Evolutionary conservation across 768 basidiomycete species (phyloP).

Genomic region (Kwoniella sp.): DNA sequence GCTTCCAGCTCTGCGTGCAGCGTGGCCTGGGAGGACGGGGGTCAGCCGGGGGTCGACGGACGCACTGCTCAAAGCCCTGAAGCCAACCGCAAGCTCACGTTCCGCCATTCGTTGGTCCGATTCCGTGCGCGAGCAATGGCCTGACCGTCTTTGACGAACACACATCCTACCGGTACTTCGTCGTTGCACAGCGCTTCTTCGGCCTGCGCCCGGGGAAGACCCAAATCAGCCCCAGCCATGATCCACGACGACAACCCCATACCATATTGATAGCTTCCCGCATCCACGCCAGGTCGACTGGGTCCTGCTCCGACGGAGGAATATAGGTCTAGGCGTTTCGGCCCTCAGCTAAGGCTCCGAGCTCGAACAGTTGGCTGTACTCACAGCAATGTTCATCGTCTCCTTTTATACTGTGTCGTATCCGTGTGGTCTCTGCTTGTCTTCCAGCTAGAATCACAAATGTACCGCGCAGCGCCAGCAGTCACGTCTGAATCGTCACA

Average conservation of each 20-base stretch:
- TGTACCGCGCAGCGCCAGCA: not conserved
- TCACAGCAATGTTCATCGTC: conserved; percentile 13
- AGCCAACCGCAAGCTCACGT: conserved; percentile 58
- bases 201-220: too few relatives aligned
- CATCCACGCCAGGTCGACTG: conserved; percentile 64
- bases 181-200: conserved; percentile 72
- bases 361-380: not conserved
- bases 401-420: not conserved
- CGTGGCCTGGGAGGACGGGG: conserved; percentile 64
- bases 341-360: not conserved
- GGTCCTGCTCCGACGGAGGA: conserved; percentile 49
- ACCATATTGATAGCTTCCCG: conserved; percentile 77
- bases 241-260: too few relatives aligned
- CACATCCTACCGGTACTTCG: conserved; percentile 95
- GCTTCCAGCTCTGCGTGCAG: conserved; percentile 97
- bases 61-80: not conserved
- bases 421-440: not conserved
- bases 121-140: conserved; percentile 86
- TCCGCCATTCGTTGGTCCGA: conserved; percentile 86
- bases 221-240: too few relatives aligned
- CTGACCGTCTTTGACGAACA: conserved; percentile 74
- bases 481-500: too few relatives aligned
- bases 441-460: not conserved
- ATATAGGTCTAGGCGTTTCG: conserved; percentile 37
- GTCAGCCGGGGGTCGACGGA: not conserved